These are phyloP conservation scores for Trichomonas vaginalis DNA, from an alignment of 208 protist genomes.

Conservation along the genomic window DNA sequence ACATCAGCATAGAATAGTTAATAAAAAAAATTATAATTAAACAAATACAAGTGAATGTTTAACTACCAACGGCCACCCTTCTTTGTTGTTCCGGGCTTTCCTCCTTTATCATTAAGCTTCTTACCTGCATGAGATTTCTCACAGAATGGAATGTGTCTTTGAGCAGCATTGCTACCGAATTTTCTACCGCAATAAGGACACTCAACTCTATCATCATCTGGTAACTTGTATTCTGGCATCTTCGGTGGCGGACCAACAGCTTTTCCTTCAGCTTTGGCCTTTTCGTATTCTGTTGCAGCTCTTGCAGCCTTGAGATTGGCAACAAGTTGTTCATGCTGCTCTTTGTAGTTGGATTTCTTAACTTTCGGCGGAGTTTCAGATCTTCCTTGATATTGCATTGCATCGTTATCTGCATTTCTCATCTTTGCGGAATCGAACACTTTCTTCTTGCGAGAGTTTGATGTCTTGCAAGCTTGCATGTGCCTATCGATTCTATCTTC, in stretches of 20 bases:
- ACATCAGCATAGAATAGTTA: too few relatives aligned
- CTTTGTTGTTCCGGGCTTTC: too few relatives aligned
- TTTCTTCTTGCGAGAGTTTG: not conserved
- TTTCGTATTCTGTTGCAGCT: not conserved
- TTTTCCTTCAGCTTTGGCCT: not conserved
- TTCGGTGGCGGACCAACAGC: not conserved
- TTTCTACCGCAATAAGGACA: conserved; percentile 17
- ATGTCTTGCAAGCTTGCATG: not conserved
- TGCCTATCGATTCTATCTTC: not conserved
- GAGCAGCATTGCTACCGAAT: not conserved
- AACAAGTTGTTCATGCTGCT: not conserved
- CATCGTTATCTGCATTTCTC: not conserved
- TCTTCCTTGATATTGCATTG: not conserved
- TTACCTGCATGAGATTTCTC: not conserved
- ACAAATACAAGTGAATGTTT: too few relatives aligned
- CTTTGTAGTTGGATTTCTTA: not conserved
- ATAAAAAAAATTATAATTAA: too few relatives aligned
- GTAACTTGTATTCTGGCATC: not conserved
- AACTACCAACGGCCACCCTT: too few relatives aligned
- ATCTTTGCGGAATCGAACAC: not conserved
- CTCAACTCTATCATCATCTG: not conserved
- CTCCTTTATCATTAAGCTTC: not conserved
- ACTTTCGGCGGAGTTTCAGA: not conserved
- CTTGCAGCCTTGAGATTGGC: not conserved
- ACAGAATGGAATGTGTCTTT: not conserved